A percentile compares a stretch with the other conserved stretches of the same genome.
Evolutionary conservation across 139 green algal species (phyloP).

Genomic region (Parachlorella kessleri): DNA sequence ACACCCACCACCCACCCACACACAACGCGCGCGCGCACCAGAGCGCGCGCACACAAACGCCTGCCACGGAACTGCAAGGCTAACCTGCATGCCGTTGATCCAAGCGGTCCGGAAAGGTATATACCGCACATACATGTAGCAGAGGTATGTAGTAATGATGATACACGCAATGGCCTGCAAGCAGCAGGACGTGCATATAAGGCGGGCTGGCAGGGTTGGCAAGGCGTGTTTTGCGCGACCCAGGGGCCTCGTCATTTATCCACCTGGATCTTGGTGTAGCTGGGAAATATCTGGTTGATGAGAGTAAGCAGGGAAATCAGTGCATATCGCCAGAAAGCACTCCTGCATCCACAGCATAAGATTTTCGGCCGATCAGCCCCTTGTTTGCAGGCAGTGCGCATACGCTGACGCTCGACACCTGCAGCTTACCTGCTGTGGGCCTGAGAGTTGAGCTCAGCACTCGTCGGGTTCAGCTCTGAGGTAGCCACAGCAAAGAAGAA

Average conservation of each 20-base stretch:
- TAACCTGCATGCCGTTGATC: conserved; percentile 41
- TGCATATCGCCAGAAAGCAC: neutral
- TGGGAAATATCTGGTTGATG: neutral
- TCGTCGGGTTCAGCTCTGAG: conserved; percentile 45
- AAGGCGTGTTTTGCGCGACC: neutral
- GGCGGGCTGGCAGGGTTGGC: no score
- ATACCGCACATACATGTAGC: conserved; percentile 37
- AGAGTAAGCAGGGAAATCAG: conserved; percentile 16
- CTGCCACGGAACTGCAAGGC: no score
- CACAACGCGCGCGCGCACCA: no score
- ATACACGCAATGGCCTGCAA: conserved; percentile 33
- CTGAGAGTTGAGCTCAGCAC: neutral
- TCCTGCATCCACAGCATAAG: neutral
- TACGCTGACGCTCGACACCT: neutral
- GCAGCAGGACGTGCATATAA: no score
- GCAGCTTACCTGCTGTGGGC: neutral
- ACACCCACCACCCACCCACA: no score
- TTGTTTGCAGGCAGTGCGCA: neutral
- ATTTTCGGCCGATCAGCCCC: neutral
- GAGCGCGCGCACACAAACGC: no score
- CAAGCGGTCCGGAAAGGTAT: conserved; percentile 43
- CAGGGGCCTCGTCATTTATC: neutral
- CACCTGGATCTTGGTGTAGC: neutral
- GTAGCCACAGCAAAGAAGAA: conserved; percentile 44
- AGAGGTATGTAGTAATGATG: conserved; percentile 20